Conservation (phyloP, 2,329 filamentous ascomycete species). For the Colletotrichum paranaense region DNA sequence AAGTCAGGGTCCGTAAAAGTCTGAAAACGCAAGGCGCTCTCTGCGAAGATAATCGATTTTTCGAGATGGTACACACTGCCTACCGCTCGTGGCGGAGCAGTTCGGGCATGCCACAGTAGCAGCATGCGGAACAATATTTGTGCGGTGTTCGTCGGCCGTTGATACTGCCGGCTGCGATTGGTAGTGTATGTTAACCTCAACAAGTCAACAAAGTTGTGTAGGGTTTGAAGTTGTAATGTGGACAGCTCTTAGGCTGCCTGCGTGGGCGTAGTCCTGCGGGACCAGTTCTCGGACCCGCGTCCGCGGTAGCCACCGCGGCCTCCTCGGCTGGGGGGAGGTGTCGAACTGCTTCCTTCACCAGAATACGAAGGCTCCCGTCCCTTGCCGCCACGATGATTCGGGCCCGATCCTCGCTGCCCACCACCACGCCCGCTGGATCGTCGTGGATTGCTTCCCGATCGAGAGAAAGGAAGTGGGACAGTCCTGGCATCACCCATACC, state of each 20-base stretch:
- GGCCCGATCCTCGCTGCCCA: constrained; percentile 34
- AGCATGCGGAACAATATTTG: constrained; percentile 5
- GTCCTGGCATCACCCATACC: constrained; percentile 52
- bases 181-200: constrained; percentile 1
- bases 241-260: constrained; percentile 27
- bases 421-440: constrained; percentile 38
- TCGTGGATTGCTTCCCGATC: constrained; percentile 46
- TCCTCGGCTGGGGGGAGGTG: constrained; percentile 45
- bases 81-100: constrained; percentile 15
- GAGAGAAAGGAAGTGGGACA: constrained; percentile 50
- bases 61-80: constrained; percentile 22
- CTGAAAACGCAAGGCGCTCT: constrained; percentile 16
- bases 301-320: constrained; percentile 54
- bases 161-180: constrained; percentile 14
- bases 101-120: not conserved
- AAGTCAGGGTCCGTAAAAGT: not conserved
- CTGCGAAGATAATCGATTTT: constrained; percentile 18
- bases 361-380: constrained; percentile 34
- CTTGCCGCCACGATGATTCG: constrained; percentile 38
- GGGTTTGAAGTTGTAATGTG: not conserved
- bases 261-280: constrained; percentile 40
- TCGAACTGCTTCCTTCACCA: constrained; percentile 22
- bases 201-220: not conserved
- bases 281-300: constrained; percentile 55
- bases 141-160: constrained; percentile 12